Evolutionary conservation across 257 asterid genomes (phyloP), one percentile per base, ranked within the genome.

Genomic region (Vinca minor): DNA sequence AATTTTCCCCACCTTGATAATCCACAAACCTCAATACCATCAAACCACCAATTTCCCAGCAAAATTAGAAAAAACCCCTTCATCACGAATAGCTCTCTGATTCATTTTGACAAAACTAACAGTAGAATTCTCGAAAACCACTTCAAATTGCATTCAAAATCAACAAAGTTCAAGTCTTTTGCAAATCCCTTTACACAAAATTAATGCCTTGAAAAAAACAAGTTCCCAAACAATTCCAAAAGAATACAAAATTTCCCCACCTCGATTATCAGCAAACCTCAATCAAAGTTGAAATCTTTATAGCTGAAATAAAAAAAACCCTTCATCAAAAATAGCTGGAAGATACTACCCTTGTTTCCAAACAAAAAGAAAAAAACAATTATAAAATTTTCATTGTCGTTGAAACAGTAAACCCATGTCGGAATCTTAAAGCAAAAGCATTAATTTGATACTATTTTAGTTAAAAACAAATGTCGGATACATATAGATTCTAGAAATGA

Each of bases 381-480:
- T 56, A 42, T 56, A 31, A 56, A 56, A 32, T 15, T 55, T 41
- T 55, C 60, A 28, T 14, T 29, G 62, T 56, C 62, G 62, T 56
- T 56, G 31, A 56, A 56, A 56, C 42, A 56, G 62, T 31, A 56
- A 56, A 34, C 13, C 42, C 62, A 29, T 56, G n/a, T 56, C 42
- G 23, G 14, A 31, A 31, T 56, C 62, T 56, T 56, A 23, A 56
- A 56, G 62, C 25, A 56, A 56, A 56, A 56, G 42, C 41, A 56
- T 56, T 42, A 31, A 56, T 56, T 31, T 32, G 14, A 31, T 56
- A 56, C 29, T 29, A 26, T n/a, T n/a, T n/a, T n/a, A 34, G 7
- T 34, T 3, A 4, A 13, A 28, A 14, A 54, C 21, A 28, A 55
- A 31, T 56, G 62, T 31, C 23, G 60, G 41, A 55, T 10, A 5